Conservation (phyloP, 2,329 filamentous ascomycete genomes). For the Diplocarpon rosae region DNA sequence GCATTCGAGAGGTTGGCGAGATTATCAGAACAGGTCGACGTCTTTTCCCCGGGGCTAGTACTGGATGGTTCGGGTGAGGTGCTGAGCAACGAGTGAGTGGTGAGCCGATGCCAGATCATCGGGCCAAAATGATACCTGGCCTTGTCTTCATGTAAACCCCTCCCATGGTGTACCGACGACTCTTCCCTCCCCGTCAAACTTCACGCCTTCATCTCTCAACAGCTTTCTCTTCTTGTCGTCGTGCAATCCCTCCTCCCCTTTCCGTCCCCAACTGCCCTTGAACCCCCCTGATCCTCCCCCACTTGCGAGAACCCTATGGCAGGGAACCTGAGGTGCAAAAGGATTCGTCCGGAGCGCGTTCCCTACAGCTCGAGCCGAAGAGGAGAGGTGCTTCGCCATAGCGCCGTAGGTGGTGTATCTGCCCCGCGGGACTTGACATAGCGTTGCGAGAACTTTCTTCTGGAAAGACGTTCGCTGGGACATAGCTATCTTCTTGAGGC, state of each 20-base stretch:
- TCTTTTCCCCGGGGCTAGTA: too few species aligned
- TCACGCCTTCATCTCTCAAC: conserved; percentile 52
- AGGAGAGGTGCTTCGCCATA: conserved; percentile 54
- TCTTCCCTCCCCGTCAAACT: conserved; percentile 47
- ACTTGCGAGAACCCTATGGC: conserved; percentile 68
- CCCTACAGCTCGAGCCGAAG: conserved; percentile 66
- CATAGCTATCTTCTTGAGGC: conserved; percentile 19
- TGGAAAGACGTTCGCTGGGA: conserved; percentile 39
- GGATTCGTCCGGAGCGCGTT: conserved; percentile 70
- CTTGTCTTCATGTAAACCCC: conserved; percentile 10
- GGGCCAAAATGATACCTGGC: too few species aligned
- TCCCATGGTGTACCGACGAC: conserved; percentile 38
- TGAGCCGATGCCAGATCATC: too few species aligned
- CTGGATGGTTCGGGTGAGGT: too few species aligned
- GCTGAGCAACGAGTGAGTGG: too few species aligned
- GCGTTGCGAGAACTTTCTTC: conserved; percentile 55
- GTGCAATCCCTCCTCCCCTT: conserved; percentile 50
- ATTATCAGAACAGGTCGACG: too few species aligned
- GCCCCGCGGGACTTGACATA: conserved; percentile 68
- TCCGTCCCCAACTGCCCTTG: conserved; percentile 52
- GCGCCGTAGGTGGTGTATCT: conserved; percentile 68
- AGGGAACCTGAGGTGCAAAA: conserved; percentile 72
- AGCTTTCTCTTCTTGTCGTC: conserved; percentile 49
- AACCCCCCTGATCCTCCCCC: conserved; percentile 63
- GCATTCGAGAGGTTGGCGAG: too few species aligned